Evolutionary conservation across 2,329 filamentous ascomycete species (phyloP).

Genomic region (Alternaria arbusti): DNA sequence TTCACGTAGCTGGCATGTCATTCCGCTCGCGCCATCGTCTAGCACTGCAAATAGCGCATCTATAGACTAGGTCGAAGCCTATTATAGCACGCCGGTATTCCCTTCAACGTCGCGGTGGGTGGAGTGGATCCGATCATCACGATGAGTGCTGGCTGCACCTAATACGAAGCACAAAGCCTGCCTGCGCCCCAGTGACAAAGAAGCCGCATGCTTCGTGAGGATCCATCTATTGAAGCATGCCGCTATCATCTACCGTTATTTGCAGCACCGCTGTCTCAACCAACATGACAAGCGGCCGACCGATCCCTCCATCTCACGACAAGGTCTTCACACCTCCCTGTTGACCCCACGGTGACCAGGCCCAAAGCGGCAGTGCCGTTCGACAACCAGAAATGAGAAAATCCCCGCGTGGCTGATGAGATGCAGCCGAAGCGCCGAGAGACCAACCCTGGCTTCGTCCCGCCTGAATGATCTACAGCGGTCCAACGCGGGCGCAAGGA

Average conservation of each 20-base stretch:
- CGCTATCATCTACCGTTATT: slow-evolving; percentile 17
- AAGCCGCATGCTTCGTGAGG: slow-evolving; percentile 14
- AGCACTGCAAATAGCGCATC: slow-evolving; percentile 3
- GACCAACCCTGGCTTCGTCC: slow-evolving; percentile 39
- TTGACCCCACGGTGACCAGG: slow-evolving; percentile 41
- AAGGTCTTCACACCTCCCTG: slow-evolving; percentile 20
- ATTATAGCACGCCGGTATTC: background rate
- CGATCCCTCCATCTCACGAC: slow-evolving; percentile 10
- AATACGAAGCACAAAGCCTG: slow-evolving; percentile 15
- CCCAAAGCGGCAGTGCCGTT: slow-evolving; percentile 42
- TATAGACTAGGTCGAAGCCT: slow-evolving; percentile 8
- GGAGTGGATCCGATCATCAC: slow-evolving; percentile 17
- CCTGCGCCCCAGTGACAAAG: slow-evolving; percentile 30
- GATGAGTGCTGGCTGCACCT: slow-evolving; percentile 16
- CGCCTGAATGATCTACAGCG: slow-evolving; percentile 47
- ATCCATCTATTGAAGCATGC: slow-evolving; percentile 11
- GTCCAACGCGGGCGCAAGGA: slow-evolving; percentile 39
- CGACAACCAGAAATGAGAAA: slow-evolving; percentile 38
- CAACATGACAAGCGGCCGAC: slow-evolving; percentile 19
- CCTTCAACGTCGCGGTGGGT: slow-evolving; percentile 2
- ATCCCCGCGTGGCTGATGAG: slow-evolving; percentile 45
- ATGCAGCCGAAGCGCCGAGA: slow-evolving; percentile 46
- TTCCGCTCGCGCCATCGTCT: slow-evolving; percentile 6
- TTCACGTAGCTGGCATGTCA: slow-evolving; percentile 17
- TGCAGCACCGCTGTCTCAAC: slow-evolving; percentile 12